These are phyloP conservation scores for Trametes sanguinea DNA, from an alignment of 768 basidiomycete species.

Conservation along the genomic window DNA sequence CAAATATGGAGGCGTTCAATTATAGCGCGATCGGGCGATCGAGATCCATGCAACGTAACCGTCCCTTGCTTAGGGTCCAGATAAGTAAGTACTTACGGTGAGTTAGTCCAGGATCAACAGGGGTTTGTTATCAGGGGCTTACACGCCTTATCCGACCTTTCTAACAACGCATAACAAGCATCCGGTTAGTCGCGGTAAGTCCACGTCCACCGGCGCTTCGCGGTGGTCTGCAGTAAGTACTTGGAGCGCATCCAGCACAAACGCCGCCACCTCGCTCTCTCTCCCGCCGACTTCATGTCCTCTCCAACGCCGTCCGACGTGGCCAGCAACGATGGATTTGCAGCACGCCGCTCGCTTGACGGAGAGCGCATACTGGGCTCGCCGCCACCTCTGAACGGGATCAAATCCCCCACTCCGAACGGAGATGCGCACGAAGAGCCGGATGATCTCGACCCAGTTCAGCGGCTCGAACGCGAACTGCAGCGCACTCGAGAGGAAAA, in stretches of 20 bases:
- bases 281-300: slow-evolving; percentile 14
- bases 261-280: slow-evolving; percentile 4
- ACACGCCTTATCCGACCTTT: neutral
- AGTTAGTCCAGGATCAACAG: neutral
- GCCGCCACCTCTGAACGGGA: slow-evolving; percentile 31
- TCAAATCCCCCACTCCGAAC: slow-evolving; percentile 27
- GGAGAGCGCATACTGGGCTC: slow-evolving; percentile 25
- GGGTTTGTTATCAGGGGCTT: neutral
- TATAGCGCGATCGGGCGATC: slow-evolving; percentile 13
- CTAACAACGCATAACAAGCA: neutral
- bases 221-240: neutral
- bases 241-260: neutral
- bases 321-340: slow-evolving; percentile 14
- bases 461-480: slow-evolving; percentile 73
- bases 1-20: neutral
- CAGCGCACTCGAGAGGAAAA: slow-evolving; percentile 80
- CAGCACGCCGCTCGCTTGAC: slow-evolving; percentile 32
- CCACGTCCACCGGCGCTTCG: neutral
- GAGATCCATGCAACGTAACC: neutral
- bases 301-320: slow-evolving; percentile 21
- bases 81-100: no score
- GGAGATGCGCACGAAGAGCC: slow-evolving; percentile 34
- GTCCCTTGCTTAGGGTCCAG: no score
- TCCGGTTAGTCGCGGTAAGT: neutral
- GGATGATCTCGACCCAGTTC: slow-evolving; percentile 49